Conservation (phyloP, 1,139 yeast genomes). For the Pichia inconspicua region DNA sequence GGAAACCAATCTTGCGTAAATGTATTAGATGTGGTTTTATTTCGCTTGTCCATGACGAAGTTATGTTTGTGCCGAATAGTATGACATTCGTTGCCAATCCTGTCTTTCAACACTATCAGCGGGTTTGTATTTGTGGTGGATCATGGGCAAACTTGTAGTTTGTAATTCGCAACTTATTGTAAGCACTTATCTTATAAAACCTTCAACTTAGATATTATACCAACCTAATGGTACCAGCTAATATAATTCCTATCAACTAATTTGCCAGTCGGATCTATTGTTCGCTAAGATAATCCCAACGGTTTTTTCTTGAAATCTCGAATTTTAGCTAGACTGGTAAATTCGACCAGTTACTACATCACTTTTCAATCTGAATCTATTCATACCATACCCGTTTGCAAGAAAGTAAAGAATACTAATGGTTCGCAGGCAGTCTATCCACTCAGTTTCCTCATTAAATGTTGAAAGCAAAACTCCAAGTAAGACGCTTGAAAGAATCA, state of each 20-base stretch:
- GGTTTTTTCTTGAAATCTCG: too few relatives aligned
- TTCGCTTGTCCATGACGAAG: conserved; percentile 41
- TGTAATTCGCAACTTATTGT: too few relatives aligned
- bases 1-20: conserved; percentile 30
- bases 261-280: too few relatives aligned
- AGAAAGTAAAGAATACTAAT: background rate
- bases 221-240: too few relatives aligned
- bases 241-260: too few relatives aligned
- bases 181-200: too few relatives aligned
- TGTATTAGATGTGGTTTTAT: conserved; percentile 67
- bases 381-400: too few relatives aligned
- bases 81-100: conserved; percentile 25
- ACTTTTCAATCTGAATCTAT: too few relatives aligned
- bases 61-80: conserved; percentile 19
- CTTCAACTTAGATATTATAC: too few relatives aligned
- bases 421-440: background rate
- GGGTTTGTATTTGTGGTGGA: conserved; percentile 77
- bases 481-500: background rate
- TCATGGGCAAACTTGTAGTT: conserved; percentile 45
- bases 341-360: too few relatives aligned
- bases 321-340: too few relatives aligned
- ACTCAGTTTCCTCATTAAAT: background rate
- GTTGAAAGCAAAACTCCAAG: background rate
- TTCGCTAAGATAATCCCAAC: too few relatives aligned
- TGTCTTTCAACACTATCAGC: conserved; percentile 38